These are phyloP conservation scores for Hymenoscyphus salicellus DNA, from an alignment of 2,329 filamentous ascomycete genomes.

Conservation along the genomic window DNA sequence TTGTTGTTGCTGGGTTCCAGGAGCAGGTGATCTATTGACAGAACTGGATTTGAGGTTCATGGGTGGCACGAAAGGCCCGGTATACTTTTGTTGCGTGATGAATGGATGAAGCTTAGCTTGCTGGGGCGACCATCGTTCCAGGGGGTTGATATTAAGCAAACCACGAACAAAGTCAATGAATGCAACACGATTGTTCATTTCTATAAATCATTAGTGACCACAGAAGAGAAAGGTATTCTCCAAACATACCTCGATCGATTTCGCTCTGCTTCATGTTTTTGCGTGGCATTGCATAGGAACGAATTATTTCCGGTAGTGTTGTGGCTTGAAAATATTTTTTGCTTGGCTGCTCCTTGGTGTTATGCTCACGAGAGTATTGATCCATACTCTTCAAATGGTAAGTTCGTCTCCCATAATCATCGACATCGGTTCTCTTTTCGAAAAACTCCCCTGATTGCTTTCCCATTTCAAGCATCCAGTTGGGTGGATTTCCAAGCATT, in stretches of 20 bases:
- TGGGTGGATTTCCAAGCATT: constrained; percentile 93
- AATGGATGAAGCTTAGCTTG: constrained; percentile 97
- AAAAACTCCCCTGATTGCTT: constrained; percentile 98
- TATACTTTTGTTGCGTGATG: constrained; percentile 97
- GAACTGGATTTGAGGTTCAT: constrained; percentile 93
- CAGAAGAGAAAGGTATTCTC: constrained; percentile 10
- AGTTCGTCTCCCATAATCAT: constrained; percentile 87
- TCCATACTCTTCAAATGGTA: constrained; percentile 97
- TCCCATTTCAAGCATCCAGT: constrained; percentile 99
- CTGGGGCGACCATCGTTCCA: constrained; percentile 96
- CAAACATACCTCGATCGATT: constrained; percentile 79
- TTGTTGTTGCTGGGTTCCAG: constrained; percentile 92
- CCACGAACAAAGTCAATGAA: constrained; percentile 98
- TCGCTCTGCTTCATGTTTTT: constrained; percentile 99
- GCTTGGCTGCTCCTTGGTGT: constrained; percentile 96
- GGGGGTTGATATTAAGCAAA: constrained; percentile 86
- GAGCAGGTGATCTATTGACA: constrained; percentile 81
- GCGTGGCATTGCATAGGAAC: constrained; percentile 94
- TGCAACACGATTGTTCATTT: constrained; percentile 96
- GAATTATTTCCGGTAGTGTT: constrained; percentile 93
- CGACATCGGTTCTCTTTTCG: constrained; percentile 74
- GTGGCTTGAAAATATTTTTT: constrained; percentile 99
- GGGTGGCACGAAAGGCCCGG: constrained; percentile 90
- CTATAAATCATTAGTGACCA: constrained; percentile 46
- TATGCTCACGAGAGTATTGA: constrained; percentile 92